Conservation (phyloP, 78 protist species). For the Dictyostelium firmibasis region DNA sequence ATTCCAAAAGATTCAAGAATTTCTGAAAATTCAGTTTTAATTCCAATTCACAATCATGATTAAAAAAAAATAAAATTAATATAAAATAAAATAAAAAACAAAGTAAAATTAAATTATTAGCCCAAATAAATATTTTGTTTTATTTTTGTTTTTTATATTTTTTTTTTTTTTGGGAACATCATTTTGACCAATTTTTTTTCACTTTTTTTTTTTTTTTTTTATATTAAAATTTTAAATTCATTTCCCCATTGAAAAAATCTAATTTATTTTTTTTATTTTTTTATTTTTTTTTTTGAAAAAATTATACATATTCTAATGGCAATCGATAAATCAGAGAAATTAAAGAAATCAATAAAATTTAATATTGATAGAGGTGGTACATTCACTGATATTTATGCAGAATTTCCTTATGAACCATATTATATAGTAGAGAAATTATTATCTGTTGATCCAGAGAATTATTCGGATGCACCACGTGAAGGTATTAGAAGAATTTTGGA, state of each 20-base stretch:
- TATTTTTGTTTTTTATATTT: too few relatives aligned
- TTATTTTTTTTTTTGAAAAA: too few relatives aligned
- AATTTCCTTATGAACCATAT: constrained; percentile 36
- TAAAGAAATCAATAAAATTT: constrained; percentile 56
- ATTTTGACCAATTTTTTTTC: too few relatives aligned
- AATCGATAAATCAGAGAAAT: neutral
- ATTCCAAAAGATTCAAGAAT: constrained; percentile 42
- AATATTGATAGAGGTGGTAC: constrained; percentile 98
- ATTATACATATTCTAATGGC: too few relatives aligned
- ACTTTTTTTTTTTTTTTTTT: too few relatives aligned
- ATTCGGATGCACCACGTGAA: constrained; percentile 96
- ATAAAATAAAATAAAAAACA: neutral
- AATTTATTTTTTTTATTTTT: too few relatives aligned
- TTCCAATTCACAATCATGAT: neutral
- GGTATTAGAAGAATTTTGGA: constrained; percentile 93
- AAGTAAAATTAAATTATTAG: too few relatives aligned
- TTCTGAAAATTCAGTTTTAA: constrained; percentile 17
- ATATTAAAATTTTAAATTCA: too few relatives aligned
- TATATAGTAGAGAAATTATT: constrained; percentile 88
- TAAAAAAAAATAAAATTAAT: neutral
- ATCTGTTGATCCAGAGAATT: constrained; percentile 93
- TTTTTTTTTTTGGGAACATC: too few relatives aligned
- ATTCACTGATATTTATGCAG: constrained; percentile 94
- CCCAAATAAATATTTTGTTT: too few relatives aligned
- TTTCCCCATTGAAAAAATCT: neutral